Evolutionary conservation across 805 yeast genomes (phyloP).

Genomic region (Nakazawaea holstii): DNA sequence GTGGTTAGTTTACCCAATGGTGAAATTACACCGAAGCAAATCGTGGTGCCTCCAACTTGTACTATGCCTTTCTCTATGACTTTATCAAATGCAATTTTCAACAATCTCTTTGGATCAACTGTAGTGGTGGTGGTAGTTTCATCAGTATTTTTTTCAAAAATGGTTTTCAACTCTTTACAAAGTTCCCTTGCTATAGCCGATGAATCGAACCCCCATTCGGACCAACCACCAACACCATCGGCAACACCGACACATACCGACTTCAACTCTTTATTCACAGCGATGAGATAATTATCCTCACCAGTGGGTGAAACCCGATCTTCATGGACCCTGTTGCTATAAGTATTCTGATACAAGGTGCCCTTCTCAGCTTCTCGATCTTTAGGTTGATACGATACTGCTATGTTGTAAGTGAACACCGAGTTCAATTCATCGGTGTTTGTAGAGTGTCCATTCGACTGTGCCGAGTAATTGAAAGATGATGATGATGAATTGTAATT

Average conservation of each 20-base stretch:
- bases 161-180: conserved; percentile 47
- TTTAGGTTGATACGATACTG: conserved; percentile 74
- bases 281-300: conserved; percentile 64
- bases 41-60: conserved; percentile 91
- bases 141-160: conserved; percentile 29
- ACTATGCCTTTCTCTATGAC: conserved; percentile 53
- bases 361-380: conserved; percentile 47
- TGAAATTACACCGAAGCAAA: conserved; percentile 72
- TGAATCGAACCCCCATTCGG: conserved; percentile 85
- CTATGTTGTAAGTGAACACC: conserved; percentile 41
- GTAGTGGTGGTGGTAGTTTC: too few species aligned
- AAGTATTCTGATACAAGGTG: conserved; percentile 18
- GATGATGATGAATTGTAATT: conserved; percentile 11
- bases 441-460: conserved; percentile 16
- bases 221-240: conserved; percentile 99
- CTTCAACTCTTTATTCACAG: conserved; percentile 25
- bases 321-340: conserved; percentile 23
- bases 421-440: conserved; percentile 13
- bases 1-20: conserved; percentile 49
- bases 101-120: conserved; percentile 28
- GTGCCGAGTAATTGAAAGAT: conserved; percentile 11
- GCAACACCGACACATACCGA: conserved; percentile 70
- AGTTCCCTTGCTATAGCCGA: conserved; percentile 81
- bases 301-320: conserved; percentile 53
- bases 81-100: conserved; percentile 50